Base-by-base conservation (phyloP, 495 filamentous ascomycete genomes). In the Daldinia bambusicola region DNA sequence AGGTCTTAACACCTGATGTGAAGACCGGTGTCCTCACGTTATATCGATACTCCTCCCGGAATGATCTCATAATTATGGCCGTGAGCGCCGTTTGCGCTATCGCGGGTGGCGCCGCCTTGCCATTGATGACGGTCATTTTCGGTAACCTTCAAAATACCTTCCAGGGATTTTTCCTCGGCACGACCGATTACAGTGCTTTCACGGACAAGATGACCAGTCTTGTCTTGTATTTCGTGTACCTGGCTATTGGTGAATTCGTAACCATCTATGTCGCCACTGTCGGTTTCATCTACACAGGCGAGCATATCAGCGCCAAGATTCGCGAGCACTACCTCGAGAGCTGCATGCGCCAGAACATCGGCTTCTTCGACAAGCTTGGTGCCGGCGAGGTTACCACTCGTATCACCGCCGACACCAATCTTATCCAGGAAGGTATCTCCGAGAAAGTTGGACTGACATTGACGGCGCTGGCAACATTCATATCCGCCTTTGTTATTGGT, bases 231-330 rank as follows among this genome's bases (percentile, higher is more conserved):
- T 97, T 97, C 61, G 81, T 98, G 12, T 98, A 97, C 76, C 86
- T 98, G 43, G 95, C 88, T 30, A 90, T 98, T 58, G 94, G 83
- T 56, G 92, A 97, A 75, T 97, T 97, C 66, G 79, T 92, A 31
- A 90, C 88, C 0, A 84, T 93, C 53, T 98, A 97, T 75, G 79
- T 94, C 61, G 86, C 89, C 20, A 97, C 93, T 0, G 89, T 95
- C 22, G 92, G 92, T 4, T 98, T 95, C 81, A 96, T 97, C 74
- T 97, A 98, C 76, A 92, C 91, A 0, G 95, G 95, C 62, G 95
- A 98, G 77, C 91, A 96, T 71, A 86, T 95, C 74, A 90, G 91
- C 26, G 88, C 88, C 69, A 94, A 94, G 81, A 93, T 97, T 71
- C 88, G 94, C 51, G 89, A 93, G 76, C 87, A 91, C 59, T 97